phyloP scores from a whole-genome alignment of 306 rosid genomes.

The Vigna nakashimae region DNA sequence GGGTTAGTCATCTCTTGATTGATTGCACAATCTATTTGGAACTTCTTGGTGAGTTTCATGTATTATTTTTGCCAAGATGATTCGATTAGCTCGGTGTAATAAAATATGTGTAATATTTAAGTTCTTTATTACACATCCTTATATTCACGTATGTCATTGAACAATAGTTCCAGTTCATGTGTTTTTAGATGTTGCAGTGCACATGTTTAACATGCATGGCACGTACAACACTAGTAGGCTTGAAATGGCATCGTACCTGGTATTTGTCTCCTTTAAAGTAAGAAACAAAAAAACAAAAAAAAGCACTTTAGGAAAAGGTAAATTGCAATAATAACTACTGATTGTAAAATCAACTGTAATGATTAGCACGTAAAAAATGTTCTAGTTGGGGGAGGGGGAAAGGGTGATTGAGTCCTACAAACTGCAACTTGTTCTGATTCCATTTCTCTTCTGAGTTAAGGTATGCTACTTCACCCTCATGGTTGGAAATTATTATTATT shows the following conservation, averaged over 20 bases:
- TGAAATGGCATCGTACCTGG: not conserved
- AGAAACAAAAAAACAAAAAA: no score
- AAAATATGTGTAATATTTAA: slow-evolving; percentile 9
- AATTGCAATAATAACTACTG: no score
- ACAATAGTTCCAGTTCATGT: not conserved
- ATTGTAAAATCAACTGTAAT: no score
- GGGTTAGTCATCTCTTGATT: slow-evolving; percentile 18
- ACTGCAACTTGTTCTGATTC: not conserved
- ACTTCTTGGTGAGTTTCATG: slow-evolving; percentile 18
- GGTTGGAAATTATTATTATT: not conserved
- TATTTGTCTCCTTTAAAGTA: no score
- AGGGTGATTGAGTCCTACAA: not conserved
- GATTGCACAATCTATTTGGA: slow-evolving; percentile 13
- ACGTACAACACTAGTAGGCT: not conserved
- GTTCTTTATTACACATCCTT: slow-evolving; percentile 3
- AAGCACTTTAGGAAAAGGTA: no score
- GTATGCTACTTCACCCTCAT: not conserved
- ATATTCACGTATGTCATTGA: not conserved
- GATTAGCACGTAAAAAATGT: not conserved
- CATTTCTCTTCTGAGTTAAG: no score
- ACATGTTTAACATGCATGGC: not conserved
- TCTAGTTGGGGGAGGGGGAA: not conserved
- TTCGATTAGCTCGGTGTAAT: slow-evolving; percentile 27
- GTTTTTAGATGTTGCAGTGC: slow-evolving; percentile 19
- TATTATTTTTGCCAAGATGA: slow-evolving; percentile 21